Base-by-base conservation (phyloP, 1,139 yeast genomes). In the Scheffersomyces segobiensis region DNA sequence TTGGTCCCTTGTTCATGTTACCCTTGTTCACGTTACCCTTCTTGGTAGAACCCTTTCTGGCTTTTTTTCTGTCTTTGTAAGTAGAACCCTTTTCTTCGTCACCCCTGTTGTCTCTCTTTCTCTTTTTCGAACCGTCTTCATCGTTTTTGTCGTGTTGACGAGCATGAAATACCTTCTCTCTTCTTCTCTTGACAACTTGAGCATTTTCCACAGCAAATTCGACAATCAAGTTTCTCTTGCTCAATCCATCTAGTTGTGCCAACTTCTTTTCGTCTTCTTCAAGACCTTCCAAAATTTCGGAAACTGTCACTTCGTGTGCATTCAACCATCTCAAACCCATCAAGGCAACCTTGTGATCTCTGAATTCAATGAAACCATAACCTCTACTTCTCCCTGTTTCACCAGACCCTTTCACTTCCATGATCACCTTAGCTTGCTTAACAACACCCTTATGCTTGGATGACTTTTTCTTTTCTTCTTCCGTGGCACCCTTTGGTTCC, bases 291-390 rank as follows among this genome's bases (percentile, higher is more conserved):
- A 84, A 65, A 49, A 91, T 83, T 73, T 93, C 98, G 10, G 83
- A 86, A 53, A 74, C 75, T 0, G 91, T 77, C 3, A 95, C 97
- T 67, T 86, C 89, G 71, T 95, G 98, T 3, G 97, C 97, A 76
- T 95, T 95, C 72, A 95, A 83, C 97, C 98, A 96, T 79, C 99
- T 86, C 61, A 95, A 83, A 5, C 97, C 98, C 98, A 93, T 93
- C 63, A 95, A 82, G 0, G 99, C 99, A 61, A 90, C 75, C 73
- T 90, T 91, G 73, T 95, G 99, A 73, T 93, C 97, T 75, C 95
- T 87, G 74, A 84, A 93, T 75, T 96, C 99, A 57, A 95, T 77
- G 80, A 93, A 65, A 62, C 99, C 99, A 68, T 93, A 95, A 60
- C 99, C 99, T 79, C 98, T 87, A 71, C 96, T 88, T 76, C 99